phyloP scores from a whole-genome alignment of 352 stramenopile species.

The Phytophthora sp. region DNA sequence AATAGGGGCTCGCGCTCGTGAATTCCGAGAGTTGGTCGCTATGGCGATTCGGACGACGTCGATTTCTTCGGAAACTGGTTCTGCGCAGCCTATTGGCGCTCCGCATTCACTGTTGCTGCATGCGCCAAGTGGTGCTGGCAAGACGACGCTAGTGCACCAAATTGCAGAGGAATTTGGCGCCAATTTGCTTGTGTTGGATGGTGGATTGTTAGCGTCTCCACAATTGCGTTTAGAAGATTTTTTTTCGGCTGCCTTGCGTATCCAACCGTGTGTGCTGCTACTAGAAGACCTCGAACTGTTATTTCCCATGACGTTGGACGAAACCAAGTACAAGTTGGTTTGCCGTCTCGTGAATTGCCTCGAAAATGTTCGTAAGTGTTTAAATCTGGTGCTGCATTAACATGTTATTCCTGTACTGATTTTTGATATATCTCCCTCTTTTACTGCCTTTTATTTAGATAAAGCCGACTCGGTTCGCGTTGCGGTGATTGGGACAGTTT shows the following conservation, averaged over 20 bases:
- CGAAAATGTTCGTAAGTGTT: constrained; percentile 59
- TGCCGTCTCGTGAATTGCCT: constrained; percentile 64
- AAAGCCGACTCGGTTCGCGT: constrained; percentile 41
- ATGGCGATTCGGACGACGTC: constrained; percentile 3
- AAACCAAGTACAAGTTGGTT: constrained; percentile 75
- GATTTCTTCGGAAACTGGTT: not conserved
- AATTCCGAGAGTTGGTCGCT: constrained; percentile 42
- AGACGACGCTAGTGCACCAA: constrained; percentile 71
- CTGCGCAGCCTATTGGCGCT: constrained; percentile 6
- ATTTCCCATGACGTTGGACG: constrained; percentile 73
- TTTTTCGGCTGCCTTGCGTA: constrained; percentile 72
- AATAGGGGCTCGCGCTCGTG: constrained; percentile 47
- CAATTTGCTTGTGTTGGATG: constrained; percentile 73
- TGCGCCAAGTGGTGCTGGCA: constrained; percentile 69
- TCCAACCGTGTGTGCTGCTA: constrained; percentile 72
- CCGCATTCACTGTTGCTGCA: constrained; percentile 66
- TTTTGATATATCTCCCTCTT: not conserved
- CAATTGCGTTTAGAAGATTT: constrained; percentile 64
- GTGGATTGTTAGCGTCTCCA: constrained; percentile 56
- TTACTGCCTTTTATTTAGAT: constrained; percentile 22
- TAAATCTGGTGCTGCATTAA: not conserved
- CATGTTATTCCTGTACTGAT: too few relatives aligned
- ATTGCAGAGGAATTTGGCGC: constrained; percentile 51
- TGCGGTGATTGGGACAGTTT: constrained; percentile 70
- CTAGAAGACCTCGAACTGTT: constrained; percentile 81